Evolutionary conservation across 371 early-diverging fungal genomes (phyloP).

Genomic region (Rhizomucor miehei): DNA sequence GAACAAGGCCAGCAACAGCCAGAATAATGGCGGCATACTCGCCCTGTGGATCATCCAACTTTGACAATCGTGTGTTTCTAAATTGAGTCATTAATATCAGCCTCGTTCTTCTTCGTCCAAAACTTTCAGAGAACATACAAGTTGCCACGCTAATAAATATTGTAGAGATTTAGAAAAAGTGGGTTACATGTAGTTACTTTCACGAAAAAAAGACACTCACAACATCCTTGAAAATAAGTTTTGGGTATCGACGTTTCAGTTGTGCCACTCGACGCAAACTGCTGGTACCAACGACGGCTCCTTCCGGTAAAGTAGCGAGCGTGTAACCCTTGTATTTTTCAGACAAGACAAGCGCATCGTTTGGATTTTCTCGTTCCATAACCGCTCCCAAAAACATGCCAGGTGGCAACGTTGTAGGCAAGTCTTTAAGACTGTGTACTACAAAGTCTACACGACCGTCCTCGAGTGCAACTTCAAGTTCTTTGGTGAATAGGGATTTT

Average conservation of each 20-base stretch:
- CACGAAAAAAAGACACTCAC: too few relatives aligned
- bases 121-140: conserved; percentile 23
- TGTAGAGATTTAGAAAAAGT: conserved; percentile 4
- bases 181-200: too few relatives aligned
- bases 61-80: conserved; percentile 85
- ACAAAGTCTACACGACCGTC: conserved; percentile 79
- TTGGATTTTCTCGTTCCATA: conserved; percentile 81
- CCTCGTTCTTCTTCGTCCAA: not conserved
- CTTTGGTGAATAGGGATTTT: conserved; percentile 93
- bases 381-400: conserved; percentile 88
- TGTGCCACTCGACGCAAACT: conserved; percentile 91
- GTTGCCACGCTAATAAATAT: conserved; percentile 33
- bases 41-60: conserved; percentile 78
- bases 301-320: conserved; percentile 69
- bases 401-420: conserved; percentile 85
- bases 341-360: conserved; percentile 82
- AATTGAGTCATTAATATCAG: not conserved
- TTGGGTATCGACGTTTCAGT: conserved; percentile 76
- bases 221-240: conserved; percentile 77
- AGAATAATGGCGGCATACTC: conserved; percentile 81
- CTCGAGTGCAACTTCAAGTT: conserved; percentile 81
- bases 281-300: conserved; percentile 89
- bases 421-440: conserved; percentile 94
- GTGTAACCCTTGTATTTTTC: conserved; percentile 25
- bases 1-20: conserved; percentile 86